Percentiles rank a stretch among this genome's conserved stretches.
Evolutionary conservation across 2,329 filamentous ascomycete species (phyloP).

Genomic region (Nannizziopsis arthrosporioides): DNA sequence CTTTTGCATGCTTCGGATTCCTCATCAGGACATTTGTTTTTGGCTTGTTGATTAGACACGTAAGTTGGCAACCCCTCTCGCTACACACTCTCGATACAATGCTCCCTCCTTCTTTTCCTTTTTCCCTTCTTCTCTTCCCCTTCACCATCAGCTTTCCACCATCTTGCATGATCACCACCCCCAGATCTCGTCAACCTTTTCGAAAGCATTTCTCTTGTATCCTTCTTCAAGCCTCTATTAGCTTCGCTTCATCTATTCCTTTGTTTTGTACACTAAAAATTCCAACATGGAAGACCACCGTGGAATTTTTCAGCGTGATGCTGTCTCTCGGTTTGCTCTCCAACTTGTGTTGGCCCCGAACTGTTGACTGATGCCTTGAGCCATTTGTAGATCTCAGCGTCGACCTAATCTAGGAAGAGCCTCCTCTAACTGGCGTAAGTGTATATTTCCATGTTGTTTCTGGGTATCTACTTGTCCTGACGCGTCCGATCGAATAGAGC

Average conservation of each 20-base stretch:
- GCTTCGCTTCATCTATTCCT: background rate
- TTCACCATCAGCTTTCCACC: background rate
- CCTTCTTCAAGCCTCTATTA: background rate
- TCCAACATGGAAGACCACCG: constrained; percentile 9
- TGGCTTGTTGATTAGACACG: constrained; percentile 6
- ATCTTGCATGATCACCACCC: background rate
- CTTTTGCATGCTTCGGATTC: background rate
- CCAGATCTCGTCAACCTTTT: background rate
- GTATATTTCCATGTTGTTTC: background rate
- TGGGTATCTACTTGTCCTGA: background rate
- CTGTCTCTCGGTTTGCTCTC: constrained; percentile 14
- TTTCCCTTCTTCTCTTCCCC: background rate
- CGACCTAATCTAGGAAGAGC: background rate
- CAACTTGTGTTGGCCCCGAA: background rate
- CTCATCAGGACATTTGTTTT: background rate
- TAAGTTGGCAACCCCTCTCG: constrained; percentile 6
- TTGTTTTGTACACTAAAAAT: background rate
- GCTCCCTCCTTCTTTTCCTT: background rate
- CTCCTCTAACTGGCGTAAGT: constrained; percentile 1
- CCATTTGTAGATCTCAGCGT: background rate
- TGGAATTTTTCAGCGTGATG: constrained; percentile 10
- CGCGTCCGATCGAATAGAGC: background rate
- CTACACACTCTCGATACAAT: constrained; percentile 2
- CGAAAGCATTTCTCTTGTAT: background rate
- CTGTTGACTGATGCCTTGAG: background rate